Evolutionary conservation across 768 basidiomycete genomes (phyloP).

Genomic region (Hypsizygus marmoreus): DNA sequence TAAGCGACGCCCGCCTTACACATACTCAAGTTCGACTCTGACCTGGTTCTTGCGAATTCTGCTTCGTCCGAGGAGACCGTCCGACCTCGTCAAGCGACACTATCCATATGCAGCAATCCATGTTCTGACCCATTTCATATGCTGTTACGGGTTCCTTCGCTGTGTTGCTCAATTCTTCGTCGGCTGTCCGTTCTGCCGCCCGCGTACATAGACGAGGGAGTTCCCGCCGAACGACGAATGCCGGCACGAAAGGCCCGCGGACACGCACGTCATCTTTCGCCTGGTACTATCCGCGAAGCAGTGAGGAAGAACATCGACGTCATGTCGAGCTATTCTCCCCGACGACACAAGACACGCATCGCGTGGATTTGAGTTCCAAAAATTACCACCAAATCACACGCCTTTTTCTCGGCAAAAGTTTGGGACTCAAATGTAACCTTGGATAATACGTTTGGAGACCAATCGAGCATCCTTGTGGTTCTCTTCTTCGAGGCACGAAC

Average conservation of each 20-base stretch:
- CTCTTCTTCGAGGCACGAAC: conserved; percentile 9
- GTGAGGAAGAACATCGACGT: conserved; percentile 8
- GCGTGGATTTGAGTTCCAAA: too few relatives aligned
- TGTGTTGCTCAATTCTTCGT: too few relatives aligned
- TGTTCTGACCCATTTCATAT: too few relatives aligned
- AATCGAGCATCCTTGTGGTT: neutral
- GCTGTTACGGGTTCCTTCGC: too few relatives aligned
- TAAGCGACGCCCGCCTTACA: neutral
- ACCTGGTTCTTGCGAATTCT: conserved; percentile 4
- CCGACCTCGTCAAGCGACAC: neutral
- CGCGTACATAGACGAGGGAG: too few relatives aligned
- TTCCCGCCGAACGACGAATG: too few relatives aligned
- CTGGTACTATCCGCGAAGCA: neutral
- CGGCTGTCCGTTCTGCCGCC: too few relatives aligned
- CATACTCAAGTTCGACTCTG: neutral
- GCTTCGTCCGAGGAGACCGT: conserved; percentile 15
- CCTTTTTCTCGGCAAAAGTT: conserved; percentile 15
- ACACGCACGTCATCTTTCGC: too few relatives aligned
- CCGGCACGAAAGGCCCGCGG: too few relatives aligned
- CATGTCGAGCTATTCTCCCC: conserved; percentile 9
- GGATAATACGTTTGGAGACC: conserved; percentile 1
- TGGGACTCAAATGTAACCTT: conserved; percentile 2
- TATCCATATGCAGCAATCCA: conserved; percentile 1
- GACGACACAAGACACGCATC: neutral
- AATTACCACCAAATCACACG: conserved; percentile 2